Conservation (phyloP, 2,329 filamentous ascomycete species). For the Pseudogymnoascus sp. region DNA sequence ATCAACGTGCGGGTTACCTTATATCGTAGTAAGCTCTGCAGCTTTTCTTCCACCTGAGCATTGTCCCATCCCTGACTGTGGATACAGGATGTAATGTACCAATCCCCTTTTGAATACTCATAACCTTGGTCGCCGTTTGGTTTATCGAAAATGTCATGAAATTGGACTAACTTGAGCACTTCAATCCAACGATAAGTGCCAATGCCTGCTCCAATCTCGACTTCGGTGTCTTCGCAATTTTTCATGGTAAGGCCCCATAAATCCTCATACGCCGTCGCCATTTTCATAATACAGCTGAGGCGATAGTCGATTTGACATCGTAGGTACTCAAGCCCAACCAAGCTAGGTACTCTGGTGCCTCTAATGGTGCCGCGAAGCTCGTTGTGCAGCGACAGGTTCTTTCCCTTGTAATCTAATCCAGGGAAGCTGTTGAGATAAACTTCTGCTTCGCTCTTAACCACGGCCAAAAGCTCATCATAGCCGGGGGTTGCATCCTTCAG, state of each 20-base stretch:
- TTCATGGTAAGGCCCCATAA: neutral
- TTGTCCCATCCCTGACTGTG: neutral
- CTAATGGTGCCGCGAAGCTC: neutral
- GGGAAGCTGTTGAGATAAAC: neutral
- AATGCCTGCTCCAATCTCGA: neutral
- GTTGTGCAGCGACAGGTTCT: neutral
- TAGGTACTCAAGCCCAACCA: too few relatives aligned
- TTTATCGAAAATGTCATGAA: neutral
- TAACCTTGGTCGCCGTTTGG: neutral
- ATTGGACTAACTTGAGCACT: neutral
- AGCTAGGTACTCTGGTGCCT: too few relatives aligned
- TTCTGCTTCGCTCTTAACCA: neutral
- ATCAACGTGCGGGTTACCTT: neutral
- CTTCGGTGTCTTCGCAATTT: neutral
- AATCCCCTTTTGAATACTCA: neutral
- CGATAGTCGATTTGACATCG: neutral
- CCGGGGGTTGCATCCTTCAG: neutral
- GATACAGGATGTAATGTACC: neutral
- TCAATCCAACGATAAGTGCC: neutral
- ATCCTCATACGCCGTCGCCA: neutral
- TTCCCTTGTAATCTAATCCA: neutral
- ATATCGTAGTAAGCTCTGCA: neutral
- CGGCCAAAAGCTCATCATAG: neutral
- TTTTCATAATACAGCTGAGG: neutral
- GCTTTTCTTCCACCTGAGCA: neutral